Percentiles rank a stretch among this genome's conserved stretches.
phyloP scores from a whole-genome alignment of 2,329 filamentous ascomycete genomes.

The Phaeosphaeriaceae sp. region DNA sequence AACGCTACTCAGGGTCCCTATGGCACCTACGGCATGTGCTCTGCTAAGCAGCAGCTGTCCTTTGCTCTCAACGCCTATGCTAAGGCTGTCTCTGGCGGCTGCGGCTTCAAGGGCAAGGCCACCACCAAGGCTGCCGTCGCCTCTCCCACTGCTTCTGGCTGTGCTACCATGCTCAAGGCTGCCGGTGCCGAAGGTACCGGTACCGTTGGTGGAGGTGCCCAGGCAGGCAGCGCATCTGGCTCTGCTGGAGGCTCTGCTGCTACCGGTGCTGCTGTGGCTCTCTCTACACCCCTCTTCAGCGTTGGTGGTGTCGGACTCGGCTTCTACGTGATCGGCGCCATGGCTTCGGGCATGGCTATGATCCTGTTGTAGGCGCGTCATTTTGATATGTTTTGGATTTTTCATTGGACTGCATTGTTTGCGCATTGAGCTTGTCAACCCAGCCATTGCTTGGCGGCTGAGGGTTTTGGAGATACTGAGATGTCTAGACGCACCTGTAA shows the following conservation, averaged over 20 bases:
- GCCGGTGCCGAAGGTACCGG: constrained; percentile 70
- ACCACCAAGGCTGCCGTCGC: constrained; percentile 60
- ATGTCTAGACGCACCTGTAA: constrained; percentile 7
- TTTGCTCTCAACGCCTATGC: constrained; percentile 77
- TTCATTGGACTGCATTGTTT: constrained; percentile 17
- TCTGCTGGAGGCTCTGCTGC: constrained; percentile 23
- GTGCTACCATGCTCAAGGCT: constrained; percentile 66
- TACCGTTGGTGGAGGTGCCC: constrained; percentile 52
- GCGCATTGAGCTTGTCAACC: constrained; percentile 1
- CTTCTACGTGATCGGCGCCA: constrained; percentile 59
- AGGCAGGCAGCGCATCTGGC: constrained; percentile 16
- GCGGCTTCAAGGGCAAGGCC: constrained; percentile 75
- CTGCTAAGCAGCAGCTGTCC: constrained; percentile 72
- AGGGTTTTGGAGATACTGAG: neutral
- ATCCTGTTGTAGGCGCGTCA: constrained; percentile 57
- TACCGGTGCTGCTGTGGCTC: constrained; percentile 49
- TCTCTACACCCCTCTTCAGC: constrained; percentile 56
- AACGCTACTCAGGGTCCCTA: constrained; percentile 74
- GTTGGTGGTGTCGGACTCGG: constrained; percentile 57
- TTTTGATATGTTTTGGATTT: constrained; percentile 6
- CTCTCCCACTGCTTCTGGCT: constrained; percentile 58
- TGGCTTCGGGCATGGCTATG: constrained; percentile 63
- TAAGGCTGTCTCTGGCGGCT: constrained; percentile 62
- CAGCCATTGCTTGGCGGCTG: neutral
- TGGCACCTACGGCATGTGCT: constrained; percentile 82